These are phyloP conservation scores for Podochytrium sp. DNA, from an alignment of 192 early-diverging fungal species.

Conservation along the genomic window DNA sequence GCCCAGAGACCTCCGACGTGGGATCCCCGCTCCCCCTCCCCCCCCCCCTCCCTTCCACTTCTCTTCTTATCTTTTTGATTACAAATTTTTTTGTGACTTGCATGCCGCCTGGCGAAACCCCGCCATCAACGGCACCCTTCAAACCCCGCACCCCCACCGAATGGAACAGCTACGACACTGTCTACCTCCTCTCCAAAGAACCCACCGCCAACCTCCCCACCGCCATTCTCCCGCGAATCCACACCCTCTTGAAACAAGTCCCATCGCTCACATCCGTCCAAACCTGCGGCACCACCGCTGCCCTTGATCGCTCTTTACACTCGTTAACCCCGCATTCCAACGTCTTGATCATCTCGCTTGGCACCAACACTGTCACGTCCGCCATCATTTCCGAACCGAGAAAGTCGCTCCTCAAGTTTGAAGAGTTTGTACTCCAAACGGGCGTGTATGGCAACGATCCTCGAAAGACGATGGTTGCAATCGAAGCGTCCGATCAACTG, in stretches of 20 bases:
- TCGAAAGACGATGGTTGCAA: no score
- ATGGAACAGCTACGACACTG: no score
- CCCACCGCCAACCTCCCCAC: constrained; percentile 8
- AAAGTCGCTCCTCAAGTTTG: background rate
- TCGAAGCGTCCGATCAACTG: constrained; percentile 21
- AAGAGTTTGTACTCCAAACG: background rate
- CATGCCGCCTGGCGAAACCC: no score
- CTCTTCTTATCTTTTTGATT: constrained; percentile 17
- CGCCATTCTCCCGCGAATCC: constrained; percentile 16
- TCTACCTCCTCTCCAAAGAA: background rate
- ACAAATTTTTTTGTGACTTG: no score
- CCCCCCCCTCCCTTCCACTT: background rate
- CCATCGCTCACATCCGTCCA: background rate
- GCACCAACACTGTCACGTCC: constrained; percentile 10
- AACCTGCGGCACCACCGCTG: background rate
- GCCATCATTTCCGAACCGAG: background rate
- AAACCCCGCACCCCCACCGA: no score
- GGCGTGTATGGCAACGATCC: background rate
- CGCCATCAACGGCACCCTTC: no score
- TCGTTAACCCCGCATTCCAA: background rate
- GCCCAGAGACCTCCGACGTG: no score
- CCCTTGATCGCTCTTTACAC: background rate
- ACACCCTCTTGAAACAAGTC: constrained; percentile 4
- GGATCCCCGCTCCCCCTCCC: background rate
- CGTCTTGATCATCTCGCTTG: constrained; percentile 18